Base-by-base conservation (phyloP, 2,329 filamentous ascomycete genomes). In the Paraphoma chrysanthemicola region DNA sequence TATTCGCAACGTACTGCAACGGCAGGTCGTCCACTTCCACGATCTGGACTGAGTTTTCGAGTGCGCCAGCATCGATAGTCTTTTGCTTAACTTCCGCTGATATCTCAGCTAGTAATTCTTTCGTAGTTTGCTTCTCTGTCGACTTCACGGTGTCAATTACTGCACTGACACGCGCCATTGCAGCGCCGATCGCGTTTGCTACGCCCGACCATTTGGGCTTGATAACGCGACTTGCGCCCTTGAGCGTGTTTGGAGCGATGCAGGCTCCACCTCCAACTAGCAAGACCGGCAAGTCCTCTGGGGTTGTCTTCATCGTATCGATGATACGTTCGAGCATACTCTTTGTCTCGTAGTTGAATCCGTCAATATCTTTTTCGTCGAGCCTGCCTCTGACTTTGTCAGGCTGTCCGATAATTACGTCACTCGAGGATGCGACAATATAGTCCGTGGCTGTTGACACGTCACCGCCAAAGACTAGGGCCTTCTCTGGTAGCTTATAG, bases 101-200 rank as follows among this genome's bases (percentile, higher is more conserved):
- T 3, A 80, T 72, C 8, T 78, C 72, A 6, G 67, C 70, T 2
- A 80, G 48, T 9, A 76, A 33, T 29, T 75, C 72, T 50, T 73
- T 76, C 7, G 67, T 59, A 2, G 60, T 70, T 11, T 66, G 70
- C 52, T 72, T 70, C 39, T 78, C 74, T 0, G 73, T 78, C 1
- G 73, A 77, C 47, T 77, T 72, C 6, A 80, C 68, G 0, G 75
- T 79, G 10, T 78, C 73, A 1, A 82, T 81, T 14, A 74, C 67
- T 31, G 68, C 65, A 55, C 83, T 86, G 2, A 89, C 85, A 39
- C 84, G 77, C 1, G 86, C 85, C 54, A 86, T 87, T 0, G 87
- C 86, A 8, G 86, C 87, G 1, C 87, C 87, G 9, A 89, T 86
- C 0, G 87, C 87, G 64, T 89, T 89, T 8, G 87, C 87, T 1